A percentile compares a stretch with the other conserved stretches of the same genome.
These are phyloP conservation scores for Salvia splendens DNA, from an alignment of 257 asterid genomes.

Conservation along the genomic window DNA sequence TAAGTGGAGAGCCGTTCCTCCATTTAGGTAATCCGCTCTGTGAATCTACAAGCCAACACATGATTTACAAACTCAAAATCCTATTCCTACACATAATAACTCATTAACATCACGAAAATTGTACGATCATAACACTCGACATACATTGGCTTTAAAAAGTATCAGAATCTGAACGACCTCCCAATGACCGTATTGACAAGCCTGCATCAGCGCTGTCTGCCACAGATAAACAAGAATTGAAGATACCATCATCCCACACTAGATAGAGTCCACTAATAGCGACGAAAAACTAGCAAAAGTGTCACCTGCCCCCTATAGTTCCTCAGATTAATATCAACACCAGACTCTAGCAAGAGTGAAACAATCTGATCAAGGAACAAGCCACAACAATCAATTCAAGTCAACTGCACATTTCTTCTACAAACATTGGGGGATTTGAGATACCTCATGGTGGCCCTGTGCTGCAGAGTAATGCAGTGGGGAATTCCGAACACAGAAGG, in stretches of 20 bases:
- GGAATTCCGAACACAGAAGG: slow-evolving; percentile 87
- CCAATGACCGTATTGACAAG: slow-evolving; percentile 93
- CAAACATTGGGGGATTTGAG: not conserved
- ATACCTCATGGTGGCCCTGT: slow-evolving; percentile 93
- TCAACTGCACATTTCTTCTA: slow-evolving; percentile 7
- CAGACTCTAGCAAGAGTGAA: slow-evolving; percentile 72
- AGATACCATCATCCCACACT: not conserved
- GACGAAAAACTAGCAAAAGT: not conserved
- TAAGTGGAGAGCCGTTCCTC: slow-evolving; percentile 88
- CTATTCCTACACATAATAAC: not conserved
- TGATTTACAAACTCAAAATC: slow-evolving; percentile 23
- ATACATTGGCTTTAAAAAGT: slow-evolving; percentile 78
- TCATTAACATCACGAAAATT: not conserved
- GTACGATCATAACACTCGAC: slow-evolving; percentile 26
- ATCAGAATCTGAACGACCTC: slow-evolving; percentile 87
- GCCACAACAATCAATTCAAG: slow-evolving; percentile 21
- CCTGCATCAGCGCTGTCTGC: slow-evolving; percentile 97
- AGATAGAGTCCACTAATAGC: not conserved
- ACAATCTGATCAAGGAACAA: slow-evolving; percentile 57
- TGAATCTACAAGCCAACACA: slow-evolving; percentile 53
- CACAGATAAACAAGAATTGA: slow-evolving; percentile 27
- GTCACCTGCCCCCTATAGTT: slow-evolving; percentile 87
- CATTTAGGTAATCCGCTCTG: slow-evolving; percentile 84
- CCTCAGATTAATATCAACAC: slow-evolving; percentile 84
- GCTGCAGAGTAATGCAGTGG: slow-evolving; percentile 93